Base-by-base conservation (phyloP, 1,139 yeast genomes). In the Candida sp. region DNA sequence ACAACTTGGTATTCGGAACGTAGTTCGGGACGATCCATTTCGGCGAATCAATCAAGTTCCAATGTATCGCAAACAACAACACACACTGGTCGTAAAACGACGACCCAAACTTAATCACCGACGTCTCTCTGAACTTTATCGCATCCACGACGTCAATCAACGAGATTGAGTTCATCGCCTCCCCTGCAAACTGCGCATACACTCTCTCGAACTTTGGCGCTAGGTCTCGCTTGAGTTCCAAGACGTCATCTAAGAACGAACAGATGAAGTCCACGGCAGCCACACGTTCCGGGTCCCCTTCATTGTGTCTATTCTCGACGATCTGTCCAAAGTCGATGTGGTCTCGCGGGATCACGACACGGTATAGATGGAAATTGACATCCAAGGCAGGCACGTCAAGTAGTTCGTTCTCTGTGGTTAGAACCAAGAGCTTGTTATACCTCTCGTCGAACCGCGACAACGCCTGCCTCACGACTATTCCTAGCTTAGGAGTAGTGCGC, bases 391-490 rank as follows among this genome's bases (percentile, higher is more conserved):
- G 50, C 0, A 75, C 69, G 5, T 59, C 50, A 3, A 58, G 55
- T 3, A 73, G 51, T 26, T 64, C 67, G 52, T 75, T 75, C n/a
- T 63, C 60, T 5, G 58, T 46, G 11, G 73, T 67, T 37, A 77
- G 59, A 1, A 76, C 72, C 17, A 63, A 42, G 32, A 71, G 40
- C 47, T 71, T 71, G 56, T 73, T 75, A 49, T 65, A 67, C 50
- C 58, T 61, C 39, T 65, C 71, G 54, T 75, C 70, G 54, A 77
- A 77, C 30, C 60, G 63, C 11, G 78, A 63, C 37, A 58, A 51
- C 0, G 75, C 59, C 28, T 59, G 67, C 44, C 65, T 56, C 2
- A 77, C 31, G 2, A 77, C 80, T 1, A 75, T 54, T 0, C 81
- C 81, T 37, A 72, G 39, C 58, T 58, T 12, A 73, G 70, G 8